These are phyloP conservation scores for Ganoderma meredithae DNA, from an alignment of 1,284 basidiomycete species.

Conservation along the genomic window DNA sequence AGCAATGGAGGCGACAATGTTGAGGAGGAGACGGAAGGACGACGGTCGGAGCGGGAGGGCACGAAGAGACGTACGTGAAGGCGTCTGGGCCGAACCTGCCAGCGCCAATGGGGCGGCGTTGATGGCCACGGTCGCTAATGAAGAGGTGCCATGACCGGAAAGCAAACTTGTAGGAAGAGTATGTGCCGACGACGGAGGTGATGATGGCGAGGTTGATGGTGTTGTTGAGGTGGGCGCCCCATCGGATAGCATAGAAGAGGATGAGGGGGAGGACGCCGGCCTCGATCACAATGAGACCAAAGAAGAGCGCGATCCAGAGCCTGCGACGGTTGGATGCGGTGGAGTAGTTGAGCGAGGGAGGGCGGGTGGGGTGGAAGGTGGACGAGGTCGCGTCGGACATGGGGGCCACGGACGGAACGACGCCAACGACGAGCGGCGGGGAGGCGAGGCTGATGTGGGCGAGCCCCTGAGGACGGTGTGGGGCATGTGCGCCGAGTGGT, in stretches of 20 bases:
- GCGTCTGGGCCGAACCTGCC: constrained; percentile 42
- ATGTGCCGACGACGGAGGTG: constrained; percentile 43
- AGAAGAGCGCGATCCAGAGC: constrained; percentile 39
- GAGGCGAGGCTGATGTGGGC: background rate
- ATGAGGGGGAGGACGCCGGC: constrained; percentile 44
- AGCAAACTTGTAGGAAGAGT: constrained; percentile 42
- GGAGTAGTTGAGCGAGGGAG: constrained; percentile 42
- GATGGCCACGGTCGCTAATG: constrained; percentile 38
- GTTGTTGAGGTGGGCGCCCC: constrained; percentile 42
- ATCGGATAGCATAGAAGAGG: constrained; percentile 43
- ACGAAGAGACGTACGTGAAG: constrained; percentile 37
- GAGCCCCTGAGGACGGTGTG: background rate
- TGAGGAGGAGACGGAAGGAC: background rate
- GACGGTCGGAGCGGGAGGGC: background rate
- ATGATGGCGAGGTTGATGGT: constrained; percentile 46
- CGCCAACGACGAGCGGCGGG: background rate
- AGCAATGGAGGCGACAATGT: background rate
- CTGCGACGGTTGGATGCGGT: constrained; percentile 34
- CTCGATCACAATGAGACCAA: constrained; percentile 41
- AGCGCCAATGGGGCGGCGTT: constrained; percentile 41
- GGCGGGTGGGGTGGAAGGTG: constrained; percentile 27
- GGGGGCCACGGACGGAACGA: background rate
- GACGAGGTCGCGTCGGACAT: constrained; percentile 25
- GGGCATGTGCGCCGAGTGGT: background rate
- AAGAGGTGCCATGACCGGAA: constrained; percentile 40